Base-by-base conservation (phyloP, 768 basidiomycete genomes). In the Leucocoprinus birnbaumii region DNA sequence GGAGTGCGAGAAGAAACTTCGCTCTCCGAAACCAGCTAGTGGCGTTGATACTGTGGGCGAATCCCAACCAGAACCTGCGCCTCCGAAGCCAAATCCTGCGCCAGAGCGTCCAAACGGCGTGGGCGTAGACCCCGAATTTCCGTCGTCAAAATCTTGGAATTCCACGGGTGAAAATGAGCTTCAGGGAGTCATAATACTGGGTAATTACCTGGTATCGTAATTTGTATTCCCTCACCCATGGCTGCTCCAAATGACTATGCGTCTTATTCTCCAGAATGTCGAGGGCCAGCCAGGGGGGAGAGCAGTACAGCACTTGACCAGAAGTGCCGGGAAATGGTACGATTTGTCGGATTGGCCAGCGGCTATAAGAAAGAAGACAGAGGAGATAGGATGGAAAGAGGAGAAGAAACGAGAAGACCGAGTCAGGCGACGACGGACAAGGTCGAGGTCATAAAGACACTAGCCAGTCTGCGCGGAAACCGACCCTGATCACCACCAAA, bases 81-180 rank as follows among this genome's bases (percentile, higher is more conserved):
- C 68, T 51, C 71, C 70, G 31, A 77, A 77, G 45, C 78, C 78
- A 64, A 72, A 73, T 18, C 79, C 80, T 50, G 26, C 54, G 18
- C 54, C 54, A 19, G 79, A 67, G 27, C 88, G 83, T 52, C 87
- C 86, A 70, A 92, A 91, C 1, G 88, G 84, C 51, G 82, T 82
- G 19, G 88, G 82, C 2, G 80, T 76, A 48, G 78, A 71, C 56
- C 71, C 71, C 58, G 79, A 80, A 61, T 89, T 85, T 58, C 89
- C 87, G 61, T 91, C 89, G 62, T 86, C 87, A 69, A 93, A 87
- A 66, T 90, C 91, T 93, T 62, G 27, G 41, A 44, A 59, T 61
- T 60, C 41, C 40, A 53, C 40, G 48, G 47, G 35, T 55, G 41
- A 48, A 44, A 25, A 14, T 35, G 10, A 52, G 47, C 59, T 48